phyloP scores from a whole-genome alignment of 352 stramenopile species.

The Pythium dissimile region DNA sequence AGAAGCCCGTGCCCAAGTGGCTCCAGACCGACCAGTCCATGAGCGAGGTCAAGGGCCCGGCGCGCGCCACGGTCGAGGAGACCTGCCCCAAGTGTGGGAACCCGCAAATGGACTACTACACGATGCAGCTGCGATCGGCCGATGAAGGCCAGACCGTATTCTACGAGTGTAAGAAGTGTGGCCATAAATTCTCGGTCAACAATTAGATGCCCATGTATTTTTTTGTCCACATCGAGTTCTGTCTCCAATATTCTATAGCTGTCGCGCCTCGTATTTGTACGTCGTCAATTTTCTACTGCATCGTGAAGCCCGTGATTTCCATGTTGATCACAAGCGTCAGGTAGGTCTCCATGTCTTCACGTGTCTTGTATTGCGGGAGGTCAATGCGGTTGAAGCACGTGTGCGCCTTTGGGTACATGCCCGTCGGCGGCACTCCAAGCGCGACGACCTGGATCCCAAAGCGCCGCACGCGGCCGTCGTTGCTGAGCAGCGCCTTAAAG shows the following conservation, averaged over 20 bases:
- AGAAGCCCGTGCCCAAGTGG: slow-evolving; percentile 81
- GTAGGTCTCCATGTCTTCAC: slow-evolving; percentile 91
- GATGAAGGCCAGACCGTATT: slow-evolving; percentile 99
- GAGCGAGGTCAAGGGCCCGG: slow-evolving; percentile 82
- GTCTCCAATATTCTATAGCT: not conserved
- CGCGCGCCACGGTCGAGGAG: slow-evolving; percentile 96
- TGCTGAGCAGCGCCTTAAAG: slow-evolving; percentile 88
- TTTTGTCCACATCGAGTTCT: not conserved
- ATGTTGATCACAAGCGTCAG: slow-evolving; percentile 97
- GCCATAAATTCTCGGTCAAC: slow-evolving; percentile 88
- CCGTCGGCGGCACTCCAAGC: slow-evolving; percentile 62
- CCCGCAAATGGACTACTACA: slow-evolving; percentile 98
- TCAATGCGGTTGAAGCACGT: slow-evolving; percentile 89
- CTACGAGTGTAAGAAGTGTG: slow-evolving; percentile 99
- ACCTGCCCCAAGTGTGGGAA: slow-evolving; percentile 97
- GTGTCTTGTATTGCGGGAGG: slow-evolving; percentile 69
- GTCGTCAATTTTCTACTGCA: slow-evolving; percentile 76
- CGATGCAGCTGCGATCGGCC: slow-evolving; percentile 97
- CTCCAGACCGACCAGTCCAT: slow-evolving; percentile 65
- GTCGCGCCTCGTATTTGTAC: not conserved
- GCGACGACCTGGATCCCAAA: slow-evolving; percentile 97
- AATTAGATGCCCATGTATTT: slow-evolving; percentile 44
- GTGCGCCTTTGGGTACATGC: slow-evolving; percentile 81
- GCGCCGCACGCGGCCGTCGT: slow-evolving; percentile 85
- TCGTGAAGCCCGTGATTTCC: slow-evolving; percentile 96